Conservation (phyloP, 2,329 filamentous ascomycete genomes). For the Fusarium veterinarium region DNA sequence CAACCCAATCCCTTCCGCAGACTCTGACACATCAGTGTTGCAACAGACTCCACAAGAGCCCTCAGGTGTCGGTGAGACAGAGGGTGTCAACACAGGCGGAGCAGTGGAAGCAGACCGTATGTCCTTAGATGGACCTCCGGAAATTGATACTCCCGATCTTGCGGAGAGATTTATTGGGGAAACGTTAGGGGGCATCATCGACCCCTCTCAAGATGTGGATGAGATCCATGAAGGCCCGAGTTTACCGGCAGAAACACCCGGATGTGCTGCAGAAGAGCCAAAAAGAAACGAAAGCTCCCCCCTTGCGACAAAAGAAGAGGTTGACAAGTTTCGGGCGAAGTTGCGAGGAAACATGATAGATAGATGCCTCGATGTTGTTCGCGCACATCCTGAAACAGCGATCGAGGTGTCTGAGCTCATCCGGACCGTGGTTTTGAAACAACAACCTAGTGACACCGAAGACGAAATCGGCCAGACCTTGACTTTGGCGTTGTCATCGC, state of each 20-base stretch:
- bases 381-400: conserved; percentile 86
- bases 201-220: conserved; percentile 38
- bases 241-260: conserved; percentile 37
- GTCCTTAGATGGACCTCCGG: conserved; percentile 51
- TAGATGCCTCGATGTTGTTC: conserved; percentile 88
- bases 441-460: conserved; percentile 65
- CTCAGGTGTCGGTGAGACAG: conserved; percentile 32
- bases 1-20: conserved; percentile 74
- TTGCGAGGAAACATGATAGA: conserved; percentile 85
- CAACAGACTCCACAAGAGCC: conserved; percentile 35
- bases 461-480: conserved; percentile 85
- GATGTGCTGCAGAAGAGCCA: conserved; percentile 18
- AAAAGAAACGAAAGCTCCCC: conserved; percentile 31
- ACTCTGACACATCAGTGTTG: conserved; percentile 57
- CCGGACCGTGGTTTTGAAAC: conserved; percentile 73
- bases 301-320: conserved; percentile 72
- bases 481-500: conserved; percentile 82
- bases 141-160: conserved; percentile 41
- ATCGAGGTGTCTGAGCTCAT: conserved; percentile 94
- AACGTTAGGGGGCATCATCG: conserved; percentile 45
- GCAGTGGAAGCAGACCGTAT: conserved; percentile 52
- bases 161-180: conserved; percentile 44
- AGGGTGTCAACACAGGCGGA: conserved; percentile 39
- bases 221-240: conserved; percentile 33
- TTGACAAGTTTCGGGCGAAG: conserved; percentile 79